Evolutionary conservation across 306 rosid species (phyloP).

Genomic region (Cyclanthera cordifolia): DNA sequence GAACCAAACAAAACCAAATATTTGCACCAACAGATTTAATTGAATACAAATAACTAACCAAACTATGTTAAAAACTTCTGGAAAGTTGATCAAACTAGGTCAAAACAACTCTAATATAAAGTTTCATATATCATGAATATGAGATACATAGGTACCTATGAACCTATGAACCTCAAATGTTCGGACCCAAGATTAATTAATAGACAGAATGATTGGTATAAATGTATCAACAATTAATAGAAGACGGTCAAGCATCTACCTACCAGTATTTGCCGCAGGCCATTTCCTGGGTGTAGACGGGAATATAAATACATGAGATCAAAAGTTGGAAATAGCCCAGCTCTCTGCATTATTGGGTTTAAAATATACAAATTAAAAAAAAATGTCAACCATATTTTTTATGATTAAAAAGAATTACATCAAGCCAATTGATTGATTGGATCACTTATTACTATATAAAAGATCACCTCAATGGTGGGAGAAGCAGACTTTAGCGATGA

Average conservation of each 20-base stretch:
- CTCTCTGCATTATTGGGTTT: conserved; percentile 40
- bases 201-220: background rate
- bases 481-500: conserved; percentile 61
- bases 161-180: background rate
- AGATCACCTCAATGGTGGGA: conserved; percentile 61
- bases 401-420: background rate
- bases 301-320: conserved; percentile 76
- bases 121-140: background rate
- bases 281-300: conserved; percentile 37
- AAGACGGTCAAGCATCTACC: conserved; percentile 13
- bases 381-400: background rate
- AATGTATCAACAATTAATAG: background rate
- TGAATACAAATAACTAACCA: conserved; percentile 1
- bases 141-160: background rate
- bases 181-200: background rate
- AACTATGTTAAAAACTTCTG: background rate
- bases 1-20: background rate
- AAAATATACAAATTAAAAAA: conserved; percentile 13
- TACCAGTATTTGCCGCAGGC: conserved; percentile 61
- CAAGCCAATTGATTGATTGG: background rate
- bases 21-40: background rate
- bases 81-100: background rate
- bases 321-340: conserved; percentile 76
- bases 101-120: background rate
- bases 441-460: background rate